Evolutionary conservation across 2,329 filamentous ascomycete species (phyloP), one percentile per base, ranked within the genome.

Genomic region (Aspergillaceae sp.): DNA sequence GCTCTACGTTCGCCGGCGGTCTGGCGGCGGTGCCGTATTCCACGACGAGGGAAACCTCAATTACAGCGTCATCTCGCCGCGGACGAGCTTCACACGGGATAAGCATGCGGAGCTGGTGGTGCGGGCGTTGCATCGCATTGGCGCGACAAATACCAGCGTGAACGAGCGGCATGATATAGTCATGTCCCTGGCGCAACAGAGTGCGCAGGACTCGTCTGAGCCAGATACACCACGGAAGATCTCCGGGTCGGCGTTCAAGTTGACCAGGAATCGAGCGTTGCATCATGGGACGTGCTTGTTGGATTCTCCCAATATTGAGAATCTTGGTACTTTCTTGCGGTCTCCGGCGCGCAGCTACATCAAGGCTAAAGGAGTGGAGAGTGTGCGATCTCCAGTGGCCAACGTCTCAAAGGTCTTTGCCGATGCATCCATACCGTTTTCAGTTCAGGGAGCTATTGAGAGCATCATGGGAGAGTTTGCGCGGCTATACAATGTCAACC

Each of bases 81-180:
- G 86, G 0, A 73, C 74, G 0, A 70, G 68, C 1, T 97, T 97
- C 63, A 84, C 91, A 51, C 80, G 92, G 29, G 79, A 95, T 71
- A 86, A 80, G 61, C 87, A 97, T 69, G 91, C 89, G 9, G 80
- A 88, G 61, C 95, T 97, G 88, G 86, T 97, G 0, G 88, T 90
- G 35, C 79, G 84, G n/a, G 90, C 89, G 4, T 72, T 98, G 48
- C 74, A 76, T 36, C 66, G 57, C 27, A 49, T 66, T 28, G 65
- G 66, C 5, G 69, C 67, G 5, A 54, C 54, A n/a, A 74, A 78
- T 30, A 79, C 83, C 4, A 76, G 81, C 50, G 91, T 97, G 54
- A 98, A 97, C 63, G 81, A 83, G 62, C 78, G 92, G 10, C 91
- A 98, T 64, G 92, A 98, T 63, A 96, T 98, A 56, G 88, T 97